Conservation (phyloP, 768 basidiomycete species). For the Tulasnella sp. region DNA sequence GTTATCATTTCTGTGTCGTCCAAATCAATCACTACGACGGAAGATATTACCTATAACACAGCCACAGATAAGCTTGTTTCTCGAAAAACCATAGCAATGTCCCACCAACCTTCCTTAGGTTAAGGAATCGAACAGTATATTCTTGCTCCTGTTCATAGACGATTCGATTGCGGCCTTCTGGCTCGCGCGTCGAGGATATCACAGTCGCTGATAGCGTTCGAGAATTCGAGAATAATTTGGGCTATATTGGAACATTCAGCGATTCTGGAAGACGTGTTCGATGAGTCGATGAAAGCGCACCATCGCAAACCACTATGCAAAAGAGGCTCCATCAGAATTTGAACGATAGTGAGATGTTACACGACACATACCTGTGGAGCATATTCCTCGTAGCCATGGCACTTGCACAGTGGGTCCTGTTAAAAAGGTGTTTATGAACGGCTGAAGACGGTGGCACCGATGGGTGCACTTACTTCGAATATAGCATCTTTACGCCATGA, state of each 20-base stretch:
- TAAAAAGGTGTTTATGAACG: background rate
- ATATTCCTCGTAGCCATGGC: slow-evolving; percentile 39
- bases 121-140: slow-evolving; percentile 43
- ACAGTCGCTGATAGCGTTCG: slow-evolving; percentile 39
- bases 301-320: slow-evolving; percentile 39
- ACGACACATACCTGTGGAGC: slow-evolving; percentile 37
- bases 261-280: background rate
- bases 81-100: background rate
- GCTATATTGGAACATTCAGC: slow-evolving; percentile 26
- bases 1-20: slow-evolving; percentile 52
- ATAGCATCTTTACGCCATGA: slow-evolving; percentile 19
- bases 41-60: slow-evolving; percentile 38
- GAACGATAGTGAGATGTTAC: background rate
- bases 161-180: slow-evolving; percentile 36
- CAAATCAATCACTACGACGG: slow-evolving; percentile 48
- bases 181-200: slow-evolving; percentile 44
- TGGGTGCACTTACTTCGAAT: slow-evolving; percentile 18
- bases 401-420: slow-evolving; percentile 40
- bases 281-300: slow-evolving; percentile 25
- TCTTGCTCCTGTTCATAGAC: slow-evolving; percentile 47
- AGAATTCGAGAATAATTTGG: slow-evolving; percentile 41
- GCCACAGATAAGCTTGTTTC: background rate
- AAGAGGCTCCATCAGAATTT: background rate
- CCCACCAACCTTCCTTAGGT: slow-evolving; percentile 37
- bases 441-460: background rate